Base-by-base conservation (phyloP, 2,329 filamentous ascomycete species). In the Aureobasidium pullulans region DNA sequence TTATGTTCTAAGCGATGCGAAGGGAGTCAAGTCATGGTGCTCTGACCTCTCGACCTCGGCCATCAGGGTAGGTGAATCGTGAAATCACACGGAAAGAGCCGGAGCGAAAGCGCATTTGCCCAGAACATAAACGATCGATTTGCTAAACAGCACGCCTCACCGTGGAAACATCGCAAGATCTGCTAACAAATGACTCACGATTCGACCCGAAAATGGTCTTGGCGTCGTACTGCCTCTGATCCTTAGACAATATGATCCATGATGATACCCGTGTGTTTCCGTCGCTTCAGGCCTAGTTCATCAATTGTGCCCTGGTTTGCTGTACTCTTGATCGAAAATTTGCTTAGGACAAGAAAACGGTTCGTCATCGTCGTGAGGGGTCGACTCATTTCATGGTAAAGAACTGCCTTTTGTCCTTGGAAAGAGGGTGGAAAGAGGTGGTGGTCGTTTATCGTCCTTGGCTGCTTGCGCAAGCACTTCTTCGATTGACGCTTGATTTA, bases 31-130 rank as follows among this genome's bases (percentile, higher is more conserved):
- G 37, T 54, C 28, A 37, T 54, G 37, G 50, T 54, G 4, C 19
- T 42, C 37, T 46, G 32, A 28, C 4, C 16, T 34, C 31, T 44
- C 40, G 52, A 56, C 52, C 52, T 56, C 52, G 52, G 52, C 52
- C 52, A 56, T 56, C 52, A 56, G 16, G 52, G 52, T 56, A 46
- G 29, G 15, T 36, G 37, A 28, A 56, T 56, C 52, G 32, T 56
- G 40, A 46, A 56, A 39, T 56, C 40, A 56, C 40, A 56, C 52
- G 52, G 52, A 37, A 37, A 16, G 37, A 46, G 39, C 40, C 52
- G 52, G 52, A 46, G 40, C 8, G 23, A 44, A 36, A 42, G 49
- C 39, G 52, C 15, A n/a, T 31, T n/a, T 44, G 31, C 40, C 52
- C 31, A 56, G 50, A 50, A 15, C 32, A 8, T n/a, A 28, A 23